phyloP scores from a whole-genome alignment of 148 eudicot species.

The Vaccinium vitisidaea region DNA sequence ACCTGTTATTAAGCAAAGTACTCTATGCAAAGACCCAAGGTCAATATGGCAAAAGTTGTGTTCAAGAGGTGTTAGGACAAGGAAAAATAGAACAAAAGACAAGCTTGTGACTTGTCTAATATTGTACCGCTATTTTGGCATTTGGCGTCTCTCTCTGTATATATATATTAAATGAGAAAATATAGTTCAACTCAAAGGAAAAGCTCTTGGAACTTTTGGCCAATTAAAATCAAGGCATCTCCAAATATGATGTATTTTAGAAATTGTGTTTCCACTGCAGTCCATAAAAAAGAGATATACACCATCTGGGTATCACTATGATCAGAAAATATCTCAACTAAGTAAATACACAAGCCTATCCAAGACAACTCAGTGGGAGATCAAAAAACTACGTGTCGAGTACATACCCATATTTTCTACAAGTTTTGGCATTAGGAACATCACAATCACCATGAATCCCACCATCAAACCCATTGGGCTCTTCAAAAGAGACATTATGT shows the following conservation, averaged over 20 bases:
- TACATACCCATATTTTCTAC: constrained; percentile 84
- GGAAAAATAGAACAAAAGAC: too few relatives aligned
- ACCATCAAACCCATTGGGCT: constrained; percentile 98
- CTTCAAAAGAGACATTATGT: constrained; percentile 62
- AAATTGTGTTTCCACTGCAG: neutral
- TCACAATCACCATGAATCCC: constrained; percentile 84
- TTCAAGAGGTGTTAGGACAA: too few relatives aligned
- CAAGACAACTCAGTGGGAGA: neutral
- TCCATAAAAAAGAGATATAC: neutral
- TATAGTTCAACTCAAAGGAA: too few relatives aligned
- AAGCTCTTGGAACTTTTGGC: too few relatives aligned
- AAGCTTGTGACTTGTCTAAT: too few relatives aligned
- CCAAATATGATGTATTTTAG: neutral
- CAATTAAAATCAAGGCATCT: neutral
- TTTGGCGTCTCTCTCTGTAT: neutral
- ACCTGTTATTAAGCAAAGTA: neutral
- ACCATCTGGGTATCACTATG: neutral
- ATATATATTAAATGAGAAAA: too few relatives aligned
- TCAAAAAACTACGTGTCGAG: neutral
- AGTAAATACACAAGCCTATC: neutral
- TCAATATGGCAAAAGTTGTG: too few relatives aligned
- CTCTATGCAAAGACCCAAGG: too few relatives aligned
- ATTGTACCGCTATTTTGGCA: too few relatives aligned
- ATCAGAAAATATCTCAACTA: neutral
- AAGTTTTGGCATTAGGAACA: constrained; percentile 89